These are phyloP conservation scores for Durotheca rogersii DNA, from an alignment of 495 filamentous ascomycete species.

Conservation along the genomic window DNA sequence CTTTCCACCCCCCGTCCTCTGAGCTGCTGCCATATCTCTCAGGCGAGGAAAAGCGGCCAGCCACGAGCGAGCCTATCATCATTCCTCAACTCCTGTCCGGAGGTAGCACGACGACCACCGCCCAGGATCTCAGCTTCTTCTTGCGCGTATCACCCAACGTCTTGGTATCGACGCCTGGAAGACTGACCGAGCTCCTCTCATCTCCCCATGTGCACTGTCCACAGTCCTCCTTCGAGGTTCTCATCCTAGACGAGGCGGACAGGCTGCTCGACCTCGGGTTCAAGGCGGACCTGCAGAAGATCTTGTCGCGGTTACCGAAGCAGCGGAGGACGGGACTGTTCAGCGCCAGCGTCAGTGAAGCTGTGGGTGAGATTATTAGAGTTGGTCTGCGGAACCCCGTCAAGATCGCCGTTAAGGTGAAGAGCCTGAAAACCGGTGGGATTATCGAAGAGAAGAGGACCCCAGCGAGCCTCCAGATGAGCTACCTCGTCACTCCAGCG, in stretches of 20 bases:
- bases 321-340: constrained; percentile 92
- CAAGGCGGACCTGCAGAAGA: constrained; percentile 82
- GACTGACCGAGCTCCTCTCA: constrained; percentile 81
- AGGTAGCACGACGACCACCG: constrained; percentile 70
- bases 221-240: constrained; percentile 81
- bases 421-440: constrained; percentile 56
- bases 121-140: constrained; percentile 82
- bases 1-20: constrained; percentile 79
- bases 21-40: constrained; percentile 53
- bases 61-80: constrained; percentile 57
- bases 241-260: constrained; percentile 94
- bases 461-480: constrained; percentile 86
- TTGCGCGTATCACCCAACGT: constrained; percentile 79
- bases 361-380: constrained; percentile 85
- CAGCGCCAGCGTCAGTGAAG: constrained; percentile 89
- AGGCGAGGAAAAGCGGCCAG: constrained; percentile 54
- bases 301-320: constrained; percentile 82
- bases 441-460: constrained; percentile 82
- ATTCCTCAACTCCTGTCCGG: constrained; percentile 86
- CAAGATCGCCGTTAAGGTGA: constrained; percentile 89
- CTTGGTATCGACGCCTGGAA: constrained; percentile 83
- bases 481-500: constrained; percentile 73
- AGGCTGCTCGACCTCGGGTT: constrained; percentile 93
- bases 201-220: constrained; percentile 90
- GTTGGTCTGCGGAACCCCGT: constrained; percentile 92